Conservation (phyloP, 257 asterid genomes). For the Solanum pinnatisectum region DNA sequence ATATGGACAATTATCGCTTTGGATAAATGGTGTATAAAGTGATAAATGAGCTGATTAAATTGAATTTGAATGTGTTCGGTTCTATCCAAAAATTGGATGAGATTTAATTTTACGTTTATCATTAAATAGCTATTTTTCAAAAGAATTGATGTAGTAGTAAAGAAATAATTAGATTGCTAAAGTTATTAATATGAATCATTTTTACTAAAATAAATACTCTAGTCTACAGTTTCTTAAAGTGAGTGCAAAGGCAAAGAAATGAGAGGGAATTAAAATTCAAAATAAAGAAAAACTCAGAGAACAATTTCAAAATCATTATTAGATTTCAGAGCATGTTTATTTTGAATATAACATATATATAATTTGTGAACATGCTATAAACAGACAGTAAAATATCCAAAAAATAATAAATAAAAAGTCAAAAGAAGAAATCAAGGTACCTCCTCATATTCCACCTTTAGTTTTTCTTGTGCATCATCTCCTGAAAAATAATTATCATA, state of each 20-base stretch:
- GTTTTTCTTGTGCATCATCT: neutral
- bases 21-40: neutral
- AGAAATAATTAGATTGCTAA: neutral
- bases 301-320: too few relatives aligned
- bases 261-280: neutral
- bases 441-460: neutral
- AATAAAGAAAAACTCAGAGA: neutral
- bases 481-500: neutral
- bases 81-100: neutral
- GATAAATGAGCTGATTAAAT: neutral
- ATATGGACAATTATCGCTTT: neutral
- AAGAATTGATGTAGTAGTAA: neutral
- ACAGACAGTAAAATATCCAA: neutral
- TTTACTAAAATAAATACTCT: too few relatives aligned
- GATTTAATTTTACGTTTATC: too few relatives aligned
- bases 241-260: neutral
- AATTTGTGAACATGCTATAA: neutral
- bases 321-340: neutral
- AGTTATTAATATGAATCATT: neutral
- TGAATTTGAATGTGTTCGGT: neutral
- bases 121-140: neutral
- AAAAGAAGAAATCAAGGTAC: neutral
- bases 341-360: neutral
- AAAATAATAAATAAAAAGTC: neutral
- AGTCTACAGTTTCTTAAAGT: neutral